Percentiles rank a stretch among this genome's conserved stretches.
Evolutionary conservation across 768 basidiomycete genomes (phyloP).

Genomic region (Antrodiella citrinella): DNA sequence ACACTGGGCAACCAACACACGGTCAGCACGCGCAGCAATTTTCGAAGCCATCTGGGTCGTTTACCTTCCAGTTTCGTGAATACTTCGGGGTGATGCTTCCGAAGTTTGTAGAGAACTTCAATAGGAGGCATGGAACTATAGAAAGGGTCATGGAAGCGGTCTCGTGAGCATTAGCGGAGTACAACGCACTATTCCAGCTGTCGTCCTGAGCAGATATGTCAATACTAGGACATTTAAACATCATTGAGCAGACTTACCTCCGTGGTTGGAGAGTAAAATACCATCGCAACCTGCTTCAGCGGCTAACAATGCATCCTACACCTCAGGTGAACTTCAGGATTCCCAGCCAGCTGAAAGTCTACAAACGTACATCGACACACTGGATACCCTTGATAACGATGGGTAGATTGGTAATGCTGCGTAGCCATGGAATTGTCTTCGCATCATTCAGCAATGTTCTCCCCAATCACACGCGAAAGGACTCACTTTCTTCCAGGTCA

Average conservation of each 20-base stretch:
- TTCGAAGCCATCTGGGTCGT: no score
- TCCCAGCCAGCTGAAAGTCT: no score
- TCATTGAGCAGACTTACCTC: constrained; percentile 40
- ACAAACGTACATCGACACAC: constrained; percentile 54
- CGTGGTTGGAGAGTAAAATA: constrained; percentile 87
- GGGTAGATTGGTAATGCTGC: constrained; percentile 60
- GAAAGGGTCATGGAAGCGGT: no score
- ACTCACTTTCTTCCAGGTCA: constrained; percentile 66
- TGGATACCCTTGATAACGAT: constrained; percentile 78
- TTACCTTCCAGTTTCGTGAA: constrained; percentile 64
- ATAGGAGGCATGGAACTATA: constrained; percentile 66
- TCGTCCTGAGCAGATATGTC: constrained; percentile 37
- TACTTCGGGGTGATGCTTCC: constrained; percentile 65
- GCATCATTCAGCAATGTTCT: no score
- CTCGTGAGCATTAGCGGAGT: no score
- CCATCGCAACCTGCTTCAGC: constrained; percentile 79
- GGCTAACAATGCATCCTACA: constrained; percentile 79
- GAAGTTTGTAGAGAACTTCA: constrained; percentile 69
- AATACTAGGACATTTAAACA: background rate
- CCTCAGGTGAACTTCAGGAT: no score
- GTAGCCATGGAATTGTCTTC: constrained; percentile 72
- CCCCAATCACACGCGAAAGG: background rate
- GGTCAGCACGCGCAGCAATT: no score
- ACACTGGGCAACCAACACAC: no score
- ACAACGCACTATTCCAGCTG: constrained; percentile 69